phyloP scores from a whole-genome alignment of 2,329 filamentous ascomycete genomes.

The Ophiostoma quercus region DNA sequence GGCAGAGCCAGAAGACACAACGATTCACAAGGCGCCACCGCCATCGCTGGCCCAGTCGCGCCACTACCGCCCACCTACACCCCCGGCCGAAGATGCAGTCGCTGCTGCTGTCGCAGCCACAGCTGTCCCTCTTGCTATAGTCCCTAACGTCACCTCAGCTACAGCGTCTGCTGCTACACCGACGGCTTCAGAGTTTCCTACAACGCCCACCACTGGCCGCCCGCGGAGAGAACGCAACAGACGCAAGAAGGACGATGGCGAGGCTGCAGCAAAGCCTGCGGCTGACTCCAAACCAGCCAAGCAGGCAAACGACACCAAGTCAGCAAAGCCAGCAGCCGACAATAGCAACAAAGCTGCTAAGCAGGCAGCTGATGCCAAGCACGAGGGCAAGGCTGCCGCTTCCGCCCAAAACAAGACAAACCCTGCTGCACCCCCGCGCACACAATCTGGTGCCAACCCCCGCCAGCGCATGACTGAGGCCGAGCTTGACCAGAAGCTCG shows the following conservation, averaged over 20 bases:
- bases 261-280: neutral
- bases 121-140: neutral
- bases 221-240: constrained; percentile 4
- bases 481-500: constrained; percentile 56
- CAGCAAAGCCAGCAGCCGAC: neutral
- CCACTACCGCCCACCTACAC: constrained; percentile 25
- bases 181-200: neutral
- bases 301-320: neutral
- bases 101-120: constrained; percentile 2
- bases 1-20: neutral
- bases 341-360: neutral
- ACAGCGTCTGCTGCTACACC: neutral
- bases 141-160: neutral
- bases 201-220: neutral
- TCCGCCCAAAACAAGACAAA: constrained; percentile 18
- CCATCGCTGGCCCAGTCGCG: constrained; percentile 27
- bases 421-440: constrained; percentile 37
- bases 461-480: constrained; percentile 56
- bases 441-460: constrained; percentile 53
- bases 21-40: constrained; percentile 16
- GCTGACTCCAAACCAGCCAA: neutral
- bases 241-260: constrained; percentile 13
- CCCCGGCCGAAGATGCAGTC: constrained; percentile 15
- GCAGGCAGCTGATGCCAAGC: too few relatives aligned
- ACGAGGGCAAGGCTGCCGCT: neutral